Evolutionary conservation across 2,329 filamentous ascomycete genomes (phyloP).

Genomic region (Ophiosphaerella korrae): DNA sequence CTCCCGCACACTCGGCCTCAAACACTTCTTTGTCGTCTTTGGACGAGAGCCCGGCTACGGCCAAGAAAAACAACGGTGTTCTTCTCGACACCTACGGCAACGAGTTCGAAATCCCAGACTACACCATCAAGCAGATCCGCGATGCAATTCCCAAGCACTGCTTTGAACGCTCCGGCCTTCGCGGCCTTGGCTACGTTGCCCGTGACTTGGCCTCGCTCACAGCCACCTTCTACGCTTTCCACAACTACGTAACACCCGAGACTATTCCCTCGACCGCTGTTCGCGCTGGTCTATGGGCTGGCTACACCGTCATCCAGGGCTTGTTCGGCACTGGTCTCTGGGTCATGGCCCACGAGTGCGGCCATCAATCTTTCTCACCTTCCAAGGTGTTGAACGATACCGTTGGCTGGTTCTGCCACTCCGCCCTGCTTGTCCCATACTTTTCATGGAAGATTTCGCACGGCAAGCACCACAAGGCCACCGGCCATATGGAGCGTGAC

Average conservation of each 20-base stretch:
- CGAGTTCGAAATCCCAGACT: constrained; percentile 90
- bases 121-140: constrained; percentile 95
- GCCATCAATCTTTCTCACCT: constrained; percentile 94
- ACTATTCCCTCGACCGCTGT: constrained; percentile 71
- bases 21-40: constrained; percentile 92
- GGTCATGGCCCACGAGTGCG: constrained; percentile 97
- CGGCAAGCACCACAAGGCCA: constrained; percentile 99
- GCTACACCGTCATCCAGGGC: constrained; percentile 82
- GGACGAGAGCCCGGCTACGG: constrained; percentile 60
- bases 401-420: constrained; percentile 91
- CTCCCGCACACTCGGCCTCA: constrained; percentile 70
- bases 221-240: constrained; percentile 81
- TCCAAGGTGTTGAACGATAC: constrained; percentile 89
- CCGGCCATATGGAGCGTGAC: constrained; percentile 93
- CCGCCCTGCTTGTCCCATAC: constrained; percentile 87
- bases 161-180: constrained; percentile 81
- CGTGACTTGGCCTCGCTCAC: constrained; percentile 77
- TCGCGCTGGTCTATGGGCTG: constrained; percentile 69
- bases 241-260: constrained; percentile 88
- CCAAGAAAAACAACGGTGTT: constrained; percentile 59
- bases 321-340: constrained; percentile 92
- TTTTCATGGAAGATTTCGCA: constrained; percentile 99
- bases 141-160: constrained; percentile 98
- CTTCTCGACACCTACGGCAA: constrained; percentile 94
- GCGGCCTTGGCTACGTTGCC: constrained; percentile 79